Base-by-base conservation (phyloP, 2,329 filamentous ascomycete genomes). In the Xylariaceae sp. region DNA sequence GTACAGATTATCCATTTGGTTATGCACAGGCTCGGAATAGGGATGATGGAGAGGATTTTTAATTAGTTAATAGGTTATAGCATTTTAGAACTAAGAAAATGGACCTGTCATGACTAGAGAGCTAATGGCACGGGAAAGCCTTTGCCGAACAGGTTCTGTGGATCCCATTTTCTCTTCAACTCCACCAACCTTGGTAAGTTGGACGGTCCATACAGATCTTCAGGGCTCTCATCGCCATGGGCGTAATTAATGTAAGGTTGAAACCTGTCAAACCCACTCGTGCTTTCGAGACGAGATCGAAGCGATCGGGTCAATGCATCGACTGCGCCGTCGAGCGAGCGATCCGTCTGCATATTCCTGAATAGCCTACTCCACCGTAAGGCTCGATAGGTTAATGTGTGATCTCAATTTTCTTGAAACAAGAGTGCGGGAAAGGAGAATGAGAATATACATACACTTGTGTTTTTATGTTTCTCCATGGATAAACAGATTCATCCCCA, bases 141-240 rank as follows among this genome's bases (percentile, higher is more conserved):
- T 6, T 30, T 32, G 4, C 26, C 10, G 23, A 59, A 59, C 10
- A 53, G n/a, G 18, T 53, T 52, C 2, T 45, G 15, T 3, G 58
- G 58, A 20, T 61, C 58, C 41, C 43, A 61, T n/a, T 54, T 32
- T 26, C 33, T 44, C 47, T 61, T 61, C 13, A 61, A 21, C 16
- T 24, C 15, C 3, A 20, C 39, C 4, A 61, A 30, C 3, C 53
- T 44, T 1, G 41, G 48, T 16, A 61, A 32, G 16, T 59, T 61
- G 10, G 36, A n/a, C 24, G 21, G n/a, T 3, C 56, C 45, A 26
- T 45, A 55, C 2, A 36, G 41, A 11, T 18, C 13, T 30, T 48
- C 47, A 1, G 43, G 20, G 2, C 16, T 36, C 23, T 55, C 53
- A 10, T 55, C 53, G n/a, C 53, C 53, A 3, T 40, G 20, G 2